Evolutionary conservation across 2,329 filamentous ascomycete species (phyloP), one percentile per base, ranked within the genome.

Genomic region (Cordyceps tenuipes): DNA sequence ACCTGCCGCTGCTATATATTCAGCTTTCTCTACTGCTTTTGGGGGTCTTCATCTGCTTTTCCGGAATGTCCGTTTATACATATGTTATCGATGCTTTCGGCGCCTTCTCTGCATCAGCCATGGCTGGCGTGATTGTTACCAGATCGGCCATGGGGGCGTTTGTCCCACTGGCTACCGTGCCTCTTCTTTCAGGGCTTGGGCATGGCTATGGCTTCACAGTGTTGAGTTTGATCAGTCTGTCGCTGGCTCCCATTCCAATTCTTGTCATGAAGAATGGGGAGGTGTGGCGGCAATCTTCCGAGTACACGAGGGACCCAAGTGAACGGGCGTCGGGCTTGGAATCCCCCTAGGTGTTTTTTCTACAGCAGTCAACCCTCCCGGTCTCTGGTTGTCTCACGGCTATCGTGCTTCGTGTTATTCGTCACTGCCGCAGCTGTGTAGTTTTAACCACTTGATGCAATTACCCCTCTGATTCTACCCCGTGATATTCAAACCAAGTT

Each of bases 81-180:
- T 61, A 61, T 17, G 47, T 61, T 23, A 54, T 61, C 1, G 60
- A 61, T 36, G 60, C 54, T 1, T 52, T 44, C 39, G 60, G 54
- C 10, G 21, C 43, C 4, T 58, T 47, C 41, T 51, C 60, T 6
- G 60, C 60, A 5, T 61, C 60, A 1, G 60, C 60, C 3, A 39
- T 61, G 31, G 48, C 60, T 12, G 60, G 53, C 1, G 53, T 52
- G 19, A 58, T 61, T 34, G 51, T 62, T n/a, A 34, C 34, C 6
- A 51, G 60, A 43, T 84, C 81, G 61, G 69, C 86, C 0, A 76
- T 79, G 69, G 78, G 82, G 3, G 84, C 83, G 0, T 80, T 86
- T 47, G 63, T 86, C 34, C 83, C 83, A 0, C 71, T 86, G 49
- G 69, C 74, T 0, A 75, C 78, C 1, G 76, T 71, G 1, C 79